Evolutionary conservation across 2,329 filamentous ascomycete species (phyloP), one percentile per base, ranked within the genome.

Genomic region (Allantophomopsis cytisporea): DNA sequence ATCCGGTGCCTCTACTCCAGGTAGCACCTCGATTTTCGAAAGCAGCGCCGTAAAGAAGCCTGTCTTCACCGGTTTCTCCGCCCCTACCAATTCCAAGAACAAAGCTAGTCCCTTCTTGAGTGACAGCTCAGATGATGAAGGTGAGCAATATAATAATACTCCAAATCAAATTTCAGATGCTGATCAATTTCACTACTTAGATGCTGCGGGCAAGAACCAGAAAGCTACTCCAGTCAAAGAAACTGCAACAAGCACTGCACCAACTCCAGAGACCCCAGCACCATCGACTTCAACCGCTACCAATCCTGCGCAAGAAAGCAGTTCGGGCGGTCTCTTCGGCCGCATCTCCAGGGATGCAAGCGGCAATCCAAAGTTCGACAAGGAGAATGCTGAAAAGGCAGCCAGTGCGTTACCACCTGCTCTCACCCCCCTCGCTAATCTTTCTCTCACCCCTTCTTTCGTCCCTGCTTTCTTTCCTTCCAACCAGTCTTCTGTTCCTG

Each of bases 271-370:
- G 52, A 54, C 35, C 11, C 38, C 18, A 15, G 13, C 16, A 40
- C 17, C 18, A 36, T 21, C 42, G 47, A 39, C 39, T 4, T 20
- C 18, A 7, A 20, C 4, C 18, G 18, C 18, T 20, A 20, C 18
- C 7, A 20, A 4, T 20, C 18, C 18, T 20, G 18, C 18, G 7
- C 18, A 20, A 20, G 18, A 20, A 20, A 20, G 18, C 18, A 20
- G 7, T 28, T 28, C 23, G 11, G 23, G 23, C 35, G 74, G 71
- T 51, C 50, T 76, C 12, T 75, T 75, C 46, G 71, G 74, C 31
- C 67, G 72, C 28, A 62, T 76, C 7, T 67, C 62, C 5, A 69
- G 64, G 52, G 66, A 61, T 36, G 58, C 52, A 14, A 63, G 70
- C 43, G 69, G 69, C 2, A 63, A 73, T 41, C 65, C 68, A 13